A percentile compares a stretch with the other conserved stretches of the same genome.
Evolutionary conservation across 768 basidiomycete genomes (phyloP).

Genomic region (Tephrocybe sp.): DNA sequence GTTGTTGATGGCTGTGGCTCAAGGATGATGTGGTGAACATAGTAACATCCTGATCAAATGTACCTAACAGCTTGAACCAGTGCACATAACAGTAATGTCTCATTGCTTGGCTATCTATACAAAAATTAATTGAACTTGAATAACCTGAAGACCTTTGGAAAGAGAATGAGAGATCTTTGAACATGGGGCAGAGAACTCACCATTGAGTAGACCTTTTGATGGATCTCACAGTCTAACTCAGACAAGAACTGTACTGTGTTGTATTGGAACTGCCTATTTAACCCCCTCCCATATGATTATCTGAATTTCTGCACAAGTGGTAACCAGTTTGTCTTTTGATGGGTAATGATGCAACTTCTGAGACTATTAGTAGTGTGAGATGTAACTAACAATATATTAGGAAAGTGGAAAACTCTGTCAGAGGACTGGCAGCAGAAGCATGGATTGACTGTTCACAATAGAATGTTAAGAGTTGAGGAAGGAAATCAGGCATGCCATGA

Average conservation of each 20-base stretch:
- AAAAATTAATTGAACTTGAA: constrained; percentile 27
- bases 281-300: constrained; percentile 14
- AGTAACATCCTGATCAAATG: constrained; percentile 7
- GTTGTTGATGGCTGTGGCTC: constrained; percentile 9
- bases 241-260: constrained; percentile 23
- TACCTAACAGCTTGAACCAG: constrained; percentile 24
- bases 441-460: no score
- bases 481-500: constrained; percentile 14
- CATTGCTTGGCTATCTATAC: constrained; percentile 15
- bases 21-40: constrained; percentile 20
- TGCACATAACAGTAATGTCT: constrained; percentile 25
- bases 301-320: constrained; percentile 3
- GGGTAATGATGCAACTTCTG: background rate
- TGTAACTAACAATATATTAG: background rate
- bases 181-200: no score
- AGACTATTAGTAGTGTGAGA: no score
- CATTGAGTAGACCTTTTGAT: constrained; percentile 11
- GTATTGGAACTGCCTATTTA: constrained; percentile 11
- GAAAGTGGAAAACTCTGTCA: background rate
- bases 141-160: constrained; percentile 20
- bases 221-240: background rate
- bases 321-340: constrained; percentile 16
- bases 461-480: background rate
- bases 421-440: background rate
- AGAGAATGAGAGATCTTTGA: background rate